Percentiles rank a stretch among this genome's conserved stretches.
Evolutionary conservation across 2,329 filamentous ascomycete species (phyloP).

Genomic region (Aspergillus sp.): DNA sequence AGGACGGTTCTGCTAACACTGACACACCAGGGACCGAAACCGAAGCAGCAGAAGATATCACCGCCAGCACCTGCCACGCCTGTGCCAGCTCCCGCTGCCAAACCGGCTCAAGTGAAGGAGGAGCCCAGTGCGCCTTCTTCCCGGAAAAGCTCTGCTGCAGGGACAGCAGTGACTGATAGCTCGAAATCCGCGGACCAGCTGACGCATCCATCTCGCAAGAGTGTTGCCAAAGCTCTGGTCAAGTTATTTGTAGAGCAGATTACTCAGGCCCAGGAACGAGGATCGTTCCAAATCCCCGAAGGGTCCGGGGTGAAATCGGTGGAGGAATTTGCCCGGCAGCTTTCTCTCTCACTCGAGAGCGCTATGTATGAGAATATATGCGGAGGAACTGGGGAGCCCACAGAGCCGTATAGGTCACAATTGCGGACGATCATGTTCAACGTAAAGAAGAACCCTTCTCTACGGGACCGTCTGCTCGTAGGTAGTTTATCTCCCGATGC

Average conservation of each 20-base stretch:
- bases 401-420: constrained; percentile 61
- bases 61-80: constrained; percentile 24
- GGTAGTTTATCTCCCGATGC: constrained; percentile 70
- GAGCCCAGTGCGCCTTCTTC: constrained; percentile 31
- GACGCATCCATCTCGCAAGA: constrained; percentile 65
- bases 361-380: constrained; percentile 58
- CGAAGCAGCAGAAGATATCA: constrained; percentile 45
- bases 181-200: constrained; percentile 49
- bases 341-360: constrained; percentile 80
- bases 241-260: constrained; percentile 70
- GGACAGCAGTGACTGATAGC: constrained; percentile 34
- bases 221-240: constrained; percentile 68
- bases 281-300: constrained; percentile 63
- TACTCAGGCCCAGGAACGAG: constrained; percentile 65
- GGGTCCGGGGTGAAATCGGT: constrained; percentile 65
- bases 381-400: constrained; percentile 54
- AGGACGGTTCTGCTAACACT: constrained; percentile 26
- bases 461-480: constrained; percentile 74
- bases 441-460: constrained; percentile 80
- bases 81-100: constrained; percentile 25
- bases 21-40: constrained; percentile 39
- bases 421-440: constrained; percentile 80
- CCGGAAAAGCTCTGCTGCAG: constrained; percentile 33
- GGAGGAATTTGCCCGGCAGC: constrained; percentile 65
- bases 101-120: constrained; percentile 34